Evolutionary conservation across 768 basidiomycete genomes (phyloP), one percentile per base, ranked within the genome.

Genomic region (Coprinopsis strossmayeri): DNA sequence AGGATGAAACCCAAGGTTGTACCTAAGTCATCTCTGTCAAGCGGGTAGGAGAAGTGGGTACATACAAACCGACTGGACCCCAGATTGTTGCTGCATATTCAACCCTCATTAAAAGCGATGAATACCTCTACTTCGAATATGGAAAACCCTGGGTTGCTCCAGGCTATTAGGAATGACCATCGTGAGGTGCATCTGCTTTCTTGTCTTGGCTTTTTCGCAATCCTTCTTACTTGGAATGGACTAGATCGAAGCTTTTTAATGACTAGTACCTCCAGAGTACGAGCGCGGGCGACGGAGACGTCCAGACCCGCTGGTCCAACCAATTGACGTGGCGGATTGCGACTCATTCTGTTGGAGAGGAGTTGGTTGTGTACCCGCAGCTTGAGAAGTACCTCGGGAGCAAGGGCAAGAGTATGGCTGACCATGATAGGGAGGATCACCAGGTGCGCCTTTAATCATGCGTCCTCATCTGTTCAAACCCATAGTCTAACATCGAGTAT

Each of bases 281-380:
- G 43, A 62, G 63, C 39, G 54, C 57, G 0, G 73, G 69, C 1
- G 68, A 82, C 54, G 46, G 59, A 20, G 74, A 77, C 27, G 70
- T 69, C 0, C 76, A 79, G 57, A 62, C 58, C 2, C 72, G 77
- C 9, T 82, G 79, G 79, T 66, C 76, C 0, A 68, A 67, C 38
- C 79, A 81, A 58, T 64, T 82, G 3, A 69, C 64, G 10, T 82
- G 79, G 81, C 79, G 81, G 61, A 66, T 82, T 32, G 80, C 79
- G 1, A 69, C 78, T 0, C 81, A 82, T 50, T 76, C 80, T 3
- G 72, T 76, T 5, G 78, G 73, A 12, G 81, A 83, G 57, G 82
- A 84, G 59, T 71, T 82, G 32, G 67, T 84, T 30, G 74, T 82
- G 1, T 83, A 83, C 55, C 81, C 81, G 11, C 67, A 81, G 39